These are phyloP conservation scores for Tetragonia tetragonoides DNA, from an alignment of 148 eudicot species.

Conservation along the genomic window DNA sequence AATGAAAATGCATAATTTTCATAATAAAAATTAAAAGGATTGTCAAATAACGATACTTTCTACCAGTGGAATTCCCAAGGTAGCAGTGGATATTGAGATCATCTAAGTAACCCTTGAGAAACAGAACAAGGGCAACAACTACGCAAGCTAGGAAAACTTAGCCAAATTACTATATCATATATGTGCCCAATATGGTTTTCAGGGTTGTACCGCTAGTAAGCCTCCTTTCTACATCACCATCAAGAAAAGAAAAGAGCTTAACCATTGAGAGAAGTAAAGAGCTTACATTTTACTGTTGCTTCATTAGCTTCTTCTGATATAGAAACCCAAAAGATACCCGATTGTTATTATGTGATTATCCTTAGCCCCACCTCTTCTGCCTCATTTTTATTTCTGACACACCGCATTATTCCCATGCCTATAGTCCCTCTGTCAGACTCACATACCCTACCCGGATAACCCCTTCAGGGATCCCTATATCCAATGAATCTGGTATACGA, in stretches of 20 bases:
- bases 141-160: not conserved
- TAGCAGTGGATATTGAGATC: not conserved
- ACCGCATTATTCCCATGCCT: not conserved
- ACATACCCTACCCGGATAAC: not conserved
- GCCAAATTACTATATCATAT: not conserved
- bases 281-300: no score
- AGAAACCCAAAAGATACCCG: not conserved
- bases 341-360: not conserved
- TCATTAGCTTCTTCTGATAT: not conserved
- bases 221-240: not conserved
- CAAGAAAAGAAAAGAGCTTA: not conserved
- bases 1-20: not conserved
- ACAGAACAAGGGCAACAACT: not conserved
- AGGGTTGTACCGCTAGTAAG: not conserved
- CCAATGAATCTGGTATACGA: not conserved
- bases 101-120: not conserved
- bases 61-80: not conserved
- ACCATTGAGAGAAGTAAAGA: no score
- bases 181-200: not conserved
- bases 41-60: not conserved
- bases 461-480: not conserved
- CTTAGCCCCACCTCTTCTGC: not conserved
- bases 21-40: no score
- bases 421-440: not conserved
- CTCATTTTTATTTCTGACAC: not conserved